phyloP scores from a whole-genome alignment of 345 rosid species.

The Euphorbia lathyris region DNA sequence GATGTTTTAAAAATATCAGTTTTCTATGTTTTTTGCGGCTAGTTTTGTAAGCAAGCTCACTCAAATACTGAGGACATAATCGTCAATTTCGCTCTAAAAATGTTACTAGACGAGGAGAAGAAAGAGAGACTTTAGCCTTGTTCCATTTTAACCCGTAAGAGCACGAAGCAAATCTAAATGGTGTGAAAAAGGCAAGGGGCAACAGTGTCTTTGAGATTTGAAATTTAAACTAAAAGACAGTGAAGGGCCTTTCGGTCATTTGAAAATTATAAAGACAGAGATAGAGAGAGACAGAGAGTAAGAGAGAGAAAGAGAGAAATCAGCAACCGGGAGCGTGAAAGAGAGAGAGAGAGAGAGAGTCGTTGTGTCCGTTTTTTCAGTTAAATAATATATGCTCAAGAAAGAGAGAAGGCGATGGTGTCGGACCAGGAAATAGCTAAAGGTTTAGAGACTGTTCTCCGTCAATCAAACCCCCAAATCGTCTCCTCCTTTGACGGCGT shows the following conservation, averaged over 20 bases:
- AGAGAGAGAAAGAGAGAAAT: neutral
- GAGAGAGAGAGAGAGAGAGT: conserved; percentile 22
- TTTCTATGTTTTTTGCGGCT: too few species aligned
- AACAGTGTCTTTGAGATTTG: neutral
- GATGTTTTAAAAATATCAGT: too few species aligned
- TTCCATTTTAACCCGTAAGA: neutral
- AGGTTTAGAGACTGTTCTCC: conserved; percentile 74
- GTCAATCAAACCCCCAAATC: conserved; percentile 63
- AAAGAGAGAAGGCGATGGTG: conserved; percentile 43
- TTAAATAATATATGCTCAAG: conserved; percentile 31
- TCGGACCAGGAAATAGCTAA: conserved; percentile 85
- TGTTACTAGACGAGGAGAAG: neutral
- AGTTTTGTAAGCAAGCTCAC: too few species aligned
- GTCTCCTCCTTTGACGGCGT: conserved; percentile 67
- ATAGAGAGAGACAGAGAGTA: neutral
- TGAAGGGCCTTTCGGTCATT: conserved; percentile 1
- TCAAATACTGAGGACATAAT: neutral
- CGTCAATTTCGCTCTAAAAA: neutral
- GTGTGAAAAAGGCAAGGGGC: neutral
- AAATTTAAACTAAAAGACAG: neutral
- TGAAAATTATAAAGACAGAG: conserved; percentile 6
- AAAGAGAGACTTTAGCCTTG: neutral
- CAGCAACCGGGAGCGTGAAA: conserved; percentile 10
- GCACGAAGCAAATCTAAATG: neutral
- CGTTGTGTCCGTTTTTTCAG: conserved; percentile 38